Evolutionary conservation across 108 stramenopile genomes (phyloP), one percentile per base, ranked within the genome.

Genomic region (Skeletonema potamos): DNA sequence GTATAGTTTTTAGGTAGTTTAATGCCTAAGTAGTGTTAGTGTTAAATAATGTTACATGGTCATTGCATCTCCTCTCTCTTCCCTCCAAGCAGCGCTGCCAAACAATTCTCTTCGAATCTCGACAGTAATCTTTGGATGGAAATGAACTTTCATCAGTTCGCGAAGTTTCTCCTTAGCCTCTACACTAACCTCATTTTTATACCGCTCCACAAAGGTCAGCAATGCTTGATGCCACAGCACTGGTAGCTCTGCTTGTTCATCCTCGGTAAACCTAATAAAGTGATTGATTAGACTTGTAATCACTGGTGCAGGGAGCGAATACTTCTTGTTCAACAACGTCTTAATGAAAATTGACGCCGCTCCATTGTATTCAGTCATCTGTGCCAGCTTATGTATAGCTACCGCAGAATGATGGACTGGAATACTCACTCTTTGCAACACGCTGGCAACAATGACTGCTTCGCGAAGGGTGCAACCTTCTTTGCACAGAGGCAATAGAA

Each of bases 221-320:
- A 99, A 66, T 3, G 93, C 82, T 84, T 98, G 98, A 84, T 99
- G 99, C 99, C 99, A 99, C 67, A 99, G 71, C 0, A 98, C 98
- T 13, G 97, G 97, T 22, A 98, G 73, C 30, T 62, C 70, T 10
- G 48, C 29, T n/a, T 41, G 13, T 48, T 84, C 87, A 64, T 79
- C 73, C 6, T 82, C 43, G 26, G 77, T 66, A 75, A 99, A 99
- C 43, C 74, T 64, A 20, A 81, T 82, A 85, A 97, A 99, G 83
- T 99, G 96, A 30, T 77, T 77, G n/a, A 96, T 95, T 62, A 95
- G 76, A 66, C 87, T 88, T 0, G 70, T 66, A 77, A 99, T 90
- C 3, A 99, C 99, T 20, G 95, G 92, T 54, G 89, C 88, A 0
- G 99, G 99, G 11, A 99, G 83, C 4, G 96, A 89, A 73, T 99